Evolutionary conservation across 2,329 filamentous ascomycete species (phyloP).

Genomic region (Ascochyta viciae-villosae): DNA sequence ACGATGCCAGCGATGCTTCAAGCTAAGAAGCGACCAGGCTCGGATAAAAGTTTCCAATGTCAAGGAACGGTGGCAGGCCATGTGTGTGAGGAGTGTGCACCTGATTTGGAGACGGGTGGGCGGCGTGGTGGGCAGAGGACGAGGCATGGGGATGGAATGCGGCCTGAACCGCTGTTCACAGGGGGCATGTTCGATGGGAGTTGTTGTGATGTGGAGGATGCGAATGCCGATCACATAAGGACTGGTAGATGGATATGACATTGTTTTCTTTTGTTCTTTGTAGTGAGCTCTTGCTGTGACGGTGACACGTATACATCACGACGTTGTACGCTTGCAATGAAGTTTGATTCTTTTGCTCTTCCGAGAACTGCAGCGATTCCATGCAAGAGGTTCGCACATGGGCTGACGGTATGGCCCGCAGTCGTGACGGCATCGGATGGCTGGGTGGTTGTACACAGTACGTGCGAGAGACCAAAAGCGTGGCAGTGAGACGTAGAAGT

Average conservation of each 20-base stretch:
- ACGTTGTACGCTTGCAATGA: too few species aligned
- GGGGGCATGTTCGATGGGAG: neutral
- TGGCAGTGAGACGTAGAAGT: conserved; percentile 2
- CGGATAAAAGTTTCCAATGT: conserved; percentile 32
- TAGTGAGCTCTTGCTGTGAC: neutral
- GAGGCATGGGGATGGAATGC: neutral
- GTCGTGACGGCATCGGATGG: conserved; percentile 5
- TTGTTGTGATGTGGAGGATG: neutral
- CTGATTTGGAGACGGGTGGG: neutral
- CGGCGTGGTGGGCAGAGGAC: neutral
- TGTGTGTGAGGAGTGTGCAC: neutral
- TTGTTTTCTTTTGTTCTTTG: neutral
- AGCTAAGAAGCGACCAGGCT: conserved; percentile 19
- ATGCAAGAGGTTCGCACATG: too few species aligned
- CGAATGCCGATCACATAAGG: neutral
- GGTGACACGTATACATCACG: too few species aligned
- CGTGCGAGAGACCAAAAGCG: conserved; percentile 8
- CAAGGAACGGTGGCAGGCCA: conserved; percentile 17
- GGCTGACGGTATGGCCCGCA: neutral
- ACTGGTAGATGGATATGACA: conserved; percentile 4
- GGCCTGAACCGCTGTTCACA: conserved; percentile 20
- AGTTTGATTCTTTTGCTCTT: too few species aligned
- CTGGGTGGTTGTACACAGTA: conserved; percentile 7
- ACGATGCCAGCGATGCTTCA: conserved; percentile 3
- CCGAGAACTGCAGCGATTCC: too few species aligned